Evolutionary conservation across 257 asterid genomes (phyloP).

Genomic region (Eustoma russellianum): DNA sequence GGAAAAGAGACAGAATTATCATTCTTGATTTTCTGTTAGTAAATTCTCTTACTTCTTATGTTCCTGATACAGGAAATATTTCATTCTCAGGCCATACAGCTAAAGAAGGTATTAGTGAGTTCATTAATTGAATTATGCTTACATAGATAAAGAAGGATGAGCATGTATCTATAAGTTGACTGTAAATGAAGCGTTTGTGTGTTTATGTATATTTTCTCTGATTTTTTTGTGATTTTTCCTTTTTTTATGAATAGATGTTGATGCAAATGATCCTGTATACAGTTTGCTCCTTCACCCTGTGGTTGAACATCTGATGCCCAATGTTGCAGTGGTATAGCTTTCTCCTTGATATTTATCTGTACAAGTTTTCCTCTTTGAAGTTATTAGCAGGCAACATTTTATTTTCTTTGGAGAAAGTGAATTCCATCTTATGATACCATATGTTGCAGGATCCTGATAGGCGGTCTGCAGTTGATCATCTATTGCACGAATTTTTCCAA

Average conservation of each 20-base stretch:
- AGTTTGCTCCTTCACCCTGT: slow-evolving; percentile 50
- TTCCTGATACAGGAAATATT: slow-evolving; percentile 36
- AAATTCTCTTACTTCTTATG: slow-evolving; percentile 9
- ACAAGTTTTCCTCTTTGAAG: neutral
- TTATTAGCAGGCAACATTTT: neutral
- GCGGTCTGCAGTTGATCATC: slow-evolving; percentile 30
- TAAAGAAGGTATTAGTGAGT: slow-evolving; percentile 38
- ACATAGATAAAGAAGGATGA: neutral
- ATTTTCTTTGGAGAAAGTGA: neutral
- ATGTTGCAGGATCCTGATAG: slow-evolving; percentile 38
- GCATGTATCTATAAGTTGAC: neutral
- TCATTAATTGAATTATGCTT: neutral
- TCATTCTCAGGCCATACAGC: slow-evolving; percentile 42
- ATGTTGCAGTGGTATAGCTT: slow-evolving; percentile 38
- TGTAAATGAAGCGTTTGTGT: too few relatives aligned
- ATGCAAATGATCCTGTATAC: slow-evolving; percentile 55
- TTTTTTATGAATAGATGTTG: slow-evolving; percentile 28
- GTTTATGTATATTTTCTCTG: too few relatives aligned
- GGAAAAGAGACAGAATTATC: too few relatives aligned
- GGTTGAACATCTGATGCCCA: slow-evolving; percentile 46
- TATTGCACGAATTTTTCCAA: slow-evolving; percentile 70
- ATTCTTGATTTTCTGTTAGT: neutral
- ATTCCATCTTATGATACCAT: slow-evolving; percentile 2
- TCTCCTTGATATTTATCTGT: slow-evolving; percentile 12
- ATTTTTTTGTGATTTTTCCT: neutral